Base-by-base conservation (phyloP, 345 rosid species). In the Rhodamnia rubescens region DNA sequence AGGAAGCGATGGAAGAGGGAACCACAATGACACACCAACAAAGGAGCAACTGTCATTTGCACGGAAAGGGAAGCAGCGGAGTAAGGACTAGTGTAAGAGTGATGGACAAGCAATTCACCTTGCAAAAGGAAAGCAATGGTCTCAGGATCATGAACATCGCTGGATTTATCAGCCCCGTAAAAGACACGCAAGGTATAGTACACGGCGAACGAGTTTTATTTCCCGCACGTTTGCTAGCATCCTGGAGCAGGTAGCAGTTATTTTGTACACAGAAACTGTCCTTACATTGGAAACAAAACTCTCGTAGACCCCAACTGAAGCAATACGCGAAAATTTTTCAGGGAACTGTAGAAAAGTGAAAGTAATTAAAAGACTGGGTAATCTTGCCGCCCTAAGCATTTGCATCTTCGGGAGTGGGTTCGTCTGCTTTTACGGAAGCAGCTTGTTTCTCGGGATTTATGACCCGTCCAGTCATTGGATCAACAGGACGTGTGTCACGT, bases 401-500 rank as follows among this genome's bases (percentile, higher is more conserved):
- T 26, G 8, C 52, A 53, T 69, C 84, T 29, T 83, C 84, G 5
- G 40, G 75, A 8, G 84, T 82, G 74, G 90, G 82, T 84, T 86
- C 74, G 15, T 78, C 86, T 24, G 88, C 83, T 42, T 16, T 81
- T 52, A 61, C 84, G 5, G 93, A 21, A 32, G 47, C 84, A 53
- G 61, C 57, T 69, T 36, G 84, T 82, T 88, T 91, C 86, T 89
- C 94, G 20, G 89, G 86, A 49, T 88, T 83, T 83, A 90, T 85
- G 88, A 92, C 44, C 75, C 90, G 92, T 61, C 98, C 98, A 5
- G 95, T 94, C 93, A 96, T 89, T 51, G 98, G 96, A 89, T 95
- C 94, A 61, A 97, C 90, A 1, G 93, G 95, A 51, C 96, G 96
- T 2, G 87, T 92, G 87, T 97, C 97, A 15, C 92, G 90, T 4